These are phyloP conservation scores for Carpinus viminea DNA, from an alignment of 306 rosid genomes.

Conservation along the genomic window DNA sequence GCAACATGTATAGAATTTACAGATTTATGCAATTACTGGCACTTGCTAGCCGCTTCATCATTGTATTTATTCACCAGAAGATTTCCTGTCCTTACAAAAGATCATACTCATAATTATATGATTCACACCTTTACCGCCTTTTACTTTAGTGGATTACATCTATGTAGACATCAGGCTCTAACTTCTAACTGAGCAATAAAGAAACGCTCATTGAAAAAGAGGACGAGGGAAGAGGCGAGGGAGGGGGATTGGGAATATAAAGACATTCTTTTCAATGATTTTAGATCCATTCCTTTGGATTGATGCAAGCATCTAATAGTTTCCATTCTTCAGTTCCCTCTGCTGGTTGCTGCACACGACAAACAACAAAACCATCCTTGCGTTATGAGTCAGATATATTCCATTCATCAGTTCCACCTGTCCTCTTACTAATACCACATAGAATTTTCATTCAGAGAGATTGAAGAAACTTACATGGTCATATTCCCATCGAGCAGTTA, in stretches of 20 bases:
- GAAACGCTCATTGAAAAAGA: not conserved
- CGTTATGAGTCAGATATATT: slow-evolving; percentile 16
- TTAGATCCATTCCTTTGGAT: slow-evolving; percentile 92
- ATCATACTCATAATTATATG: not conserved
- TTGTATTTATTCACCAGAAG: not conserved
- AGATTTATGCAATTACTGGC: too few species aligned
- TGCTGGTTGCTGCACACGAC: slow-evolving; percentile 75
- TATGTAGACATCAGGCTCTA: not conserved
- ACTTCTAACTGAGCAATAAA: slow-evolving; percentile 1
- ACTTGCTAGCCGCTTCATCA: too few species aligned
- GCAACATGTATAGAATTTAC: too few species aligned
- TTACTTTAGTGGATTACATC: not conserved
- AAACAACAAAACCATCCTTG: slow-evolving; percentile 25
- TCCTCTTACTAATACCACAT: not conserved
- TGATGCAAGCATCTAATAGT: slow-evolving; percentile 89
- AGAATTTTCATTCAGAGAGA: slow-evolving; percentile 15
- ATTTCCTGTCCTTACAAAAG: not conserved
- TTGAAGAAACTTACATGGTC: slow-evolving; percentile 68
- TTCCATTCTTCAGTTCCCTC: slow-evolving; percentile 99
- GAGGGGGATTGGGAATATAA: not conserved
- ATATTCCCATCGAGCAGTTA: slow-evolving; percentile 93
- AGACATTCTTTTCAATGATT: not conserved
- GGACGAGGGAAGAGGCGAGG: not conserved
- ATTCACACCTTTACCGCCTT: not conserved
- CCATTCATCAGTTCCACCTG: not conserved